Evolutionary conservation across 2,329 filamentous ascomycete species (phyloP).

Genomic region (Fusarium drepaniforme): DNA sequence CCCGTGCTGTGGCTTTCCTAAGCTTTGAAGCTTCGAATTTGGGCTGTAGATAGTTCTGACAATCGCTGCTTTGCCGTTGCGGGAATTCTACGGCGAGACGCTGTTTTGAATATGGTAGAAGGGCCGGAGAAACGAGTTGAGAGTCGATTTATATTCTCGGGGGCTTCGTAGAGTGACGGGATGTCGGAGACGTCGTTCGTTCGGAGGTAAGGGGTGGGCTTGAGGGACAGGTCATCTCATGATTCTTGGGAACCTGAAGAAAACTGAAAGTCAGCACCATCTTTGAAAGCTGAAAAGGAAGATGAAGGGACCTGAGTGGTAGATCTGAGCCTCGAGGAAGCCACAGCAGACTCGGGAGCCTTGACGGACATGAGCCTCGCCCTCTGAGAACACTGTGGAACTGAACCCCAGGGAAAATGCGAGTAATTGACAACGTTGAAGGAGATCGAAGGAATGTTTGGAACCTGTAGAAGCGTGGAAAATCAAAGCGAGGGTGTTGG

Average conservation of each 20-base stretch:
- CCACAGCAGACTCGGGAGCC: rapidly evolving
- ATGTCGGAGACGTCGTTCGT: background rate
- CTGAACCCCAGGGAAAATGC: rapidly evolving
- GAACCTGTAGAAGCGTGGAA: too few species aligned
- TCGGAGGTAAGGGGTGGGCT: background rate
- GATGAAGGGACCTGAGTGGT: background rate
- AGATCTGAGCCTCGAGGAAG: background rate
- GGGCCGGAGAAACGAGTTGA: too few species aligned
- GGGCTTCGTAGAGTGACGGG: background rate
- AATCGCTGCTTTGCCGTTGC: background rate
- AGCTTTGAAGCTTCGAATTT: background rate
- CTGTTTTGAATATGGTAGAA: background rate
- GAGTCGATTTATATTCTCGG: rapidly evolving
- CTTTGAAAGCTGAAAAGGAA: background rate
- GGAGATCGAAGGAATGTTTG: background rate
- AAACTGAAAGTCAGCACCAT: background rate
- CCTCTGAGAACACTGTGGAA: background rate
- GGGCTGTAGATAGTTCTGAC: background rate
- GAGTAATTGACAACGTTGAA: background rate
- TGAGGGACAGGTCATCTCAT: background rate
- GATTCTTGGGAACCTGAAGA: background rate
- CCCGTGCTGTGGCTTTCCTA: background rate
- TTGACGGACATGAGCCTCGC: background rate
- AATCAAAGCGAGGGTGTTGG: background rate
- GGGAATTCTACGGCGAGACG: background rate